Evolutionary conservation across 305 asterid species (phyloP).

Genomic region (Fraxinus velutina): DNA sequence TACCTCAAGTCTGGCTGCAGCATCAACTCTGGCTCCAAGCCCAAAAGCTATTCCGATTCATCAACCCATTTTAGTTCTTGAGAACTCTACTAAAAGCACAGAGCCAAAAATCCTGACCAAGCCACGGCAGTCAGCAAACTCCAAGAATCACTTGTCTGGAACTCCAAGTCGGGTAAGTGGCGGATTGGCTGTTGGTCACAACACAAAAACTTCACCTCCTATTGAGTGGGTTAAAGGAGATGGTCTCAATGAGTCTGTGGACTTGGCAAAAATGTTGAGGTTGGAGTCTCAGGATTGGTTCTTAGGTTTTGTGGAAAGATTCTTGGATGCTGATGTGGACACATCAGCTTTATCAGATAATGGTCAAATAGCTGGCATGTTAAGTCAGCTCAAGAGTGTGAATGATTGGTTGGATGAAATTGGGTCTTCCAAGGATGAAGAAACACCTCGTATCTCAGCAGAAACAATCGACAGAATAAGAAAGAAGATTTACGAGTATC

Average conservation of each 20-base stretch:
- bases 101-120: constrained; percentile 41
- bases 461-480: constrained; percentile 82
- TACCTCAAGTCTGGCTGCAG: constrained; percentile 25
- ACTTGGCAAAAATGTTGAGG: constrained; percentile 66
- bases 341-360: constrained; percentile 68
- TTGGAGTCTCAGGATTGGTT: constrained; percentile 93
- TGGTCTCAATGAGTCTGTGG: constrained; percentile 68
- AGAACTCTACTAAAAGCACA: constrained; percentile 50
- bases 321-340: constrained; percentile 82
- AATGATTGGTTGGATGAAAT: constrained; percentile 92
- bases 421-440: constrained; percentile 62
- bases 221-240: constrained; percentile 89
- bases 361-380: constrained; percentile 91
- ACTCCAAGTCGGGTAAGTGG: constrained; percentile 45
- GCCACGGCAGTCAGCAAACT: constrained; percentile 42
- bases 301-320: constrained; percentile 82
- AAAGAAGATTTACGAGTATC: constrained; percentile 92
- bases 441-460: constrained; percentile 45
- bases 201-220: constrained; percentile 41
- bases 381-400: constrained; percentile 89
- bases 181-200: constrained; percentile 39
- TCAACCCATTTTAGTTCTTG: constrained; percentile 64
- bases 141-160: constrained; percentile 45
- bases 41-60: constrained; percentile 34
- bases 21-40: constrained; percentile 38